Percentiles rank a stretch among this genome's conserved stretches.
These are phyloP conservation scores for Penicillium digitatum DNA, from an alignment of 2,329 filamentous ascomycete genomes.

Conservation along the genomic window DNA sequence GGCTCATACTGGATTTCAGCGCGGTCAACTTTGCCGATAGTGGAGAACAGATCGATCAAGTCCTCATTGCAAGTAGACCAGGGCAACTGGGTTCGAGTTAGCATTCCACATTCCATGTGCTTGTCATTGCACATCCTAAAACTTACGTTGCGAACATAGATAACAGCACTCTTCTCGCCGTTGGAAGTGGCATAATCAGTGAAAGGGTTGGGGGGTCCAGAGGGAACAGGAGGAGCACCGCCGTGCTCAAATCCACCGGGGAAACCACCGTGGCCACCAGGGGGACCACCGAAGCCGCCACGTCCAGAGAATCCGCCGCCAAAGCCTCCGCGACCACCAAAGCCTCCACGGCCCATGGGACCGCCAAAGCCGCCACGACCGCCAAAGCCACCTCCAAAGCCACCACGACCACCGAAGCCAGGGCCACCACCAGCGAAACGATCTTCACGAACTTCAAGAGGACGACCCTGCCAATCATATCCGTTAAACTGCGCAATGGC, in stretches of 20 bases:
- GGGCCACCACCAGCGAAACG: constrained; percentile 69
- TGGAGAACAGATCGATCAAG: constrained; percentile 91
- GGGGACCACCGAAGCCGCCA: constrained; percentile 41
- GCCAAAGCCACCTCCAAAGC: constrained; percentile 52
- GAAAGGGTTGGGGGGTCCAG: constrained; percentile 73
- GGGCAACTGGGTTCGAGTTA: constrained; percentile 62
- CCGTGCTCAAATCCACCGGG: constrained; percentile 41
- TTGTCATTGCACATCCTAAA: not conserved
- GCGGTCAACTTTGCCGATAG: constrained; percentile 95
- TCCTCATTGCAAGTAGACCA: constrained; percentile 99
- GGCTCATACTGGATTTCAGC: constrained; percentile 99
- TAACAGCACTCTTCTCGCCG: constrained; percentile 74
- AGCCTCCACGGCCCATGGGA: constrained; percentile 50
- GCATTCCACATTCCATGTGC: not conserved
- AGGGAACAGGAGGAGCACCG: constrained; percentile 38
- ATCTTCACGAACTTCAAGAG: constrained; percentile 92
- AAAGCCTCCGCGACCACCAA: constrained; percentile 51
- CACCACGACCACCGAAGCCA: constrained; percentile 50
- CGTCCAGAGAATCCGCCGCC: constrained; percentile 45
- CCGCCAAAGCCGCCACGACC: constrained; percentile 57
- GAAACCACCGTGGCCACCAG: constrained; percentile 45
- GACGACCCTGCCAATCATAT: constrained; percentile 94
- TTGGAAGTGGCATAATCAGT: constrained; percentile 87
- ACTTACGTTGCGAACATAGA: constrained; percentile 96
- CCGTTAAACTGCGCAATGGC: constrained; percentile 98